Evolutionary conservation across 176 grass and related monocot genomes (phyloP), one percentile per base, ranked within the genome.

Genomic region (Aechmea fasciata): DNA sequence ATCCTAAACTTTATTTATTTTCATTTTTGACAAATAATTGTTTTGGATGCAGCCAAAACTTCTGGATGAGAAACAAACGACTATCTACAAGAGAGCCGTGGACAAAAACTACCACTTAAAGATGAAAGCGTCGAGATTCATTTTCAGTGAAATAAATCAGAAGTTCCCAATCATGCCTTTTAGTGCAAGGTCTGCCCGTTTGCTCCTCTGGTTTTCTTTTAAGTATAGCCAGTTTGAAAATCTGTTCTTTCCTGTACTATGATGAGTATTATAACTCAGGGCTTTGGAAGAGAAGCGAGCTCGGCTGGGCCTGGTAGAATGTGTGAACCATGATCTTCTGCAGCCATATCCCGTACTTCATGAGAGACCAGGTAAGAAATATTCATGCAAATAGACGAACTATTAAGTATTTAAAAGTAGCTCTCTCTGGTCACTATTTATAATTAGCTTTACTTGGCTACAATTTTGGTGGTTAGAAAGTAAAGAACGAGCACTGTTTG

Each of bases 141-240:
- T 99, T 84, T 99, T 99, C 69, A 99, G 95, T 75, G 95, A 99
- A 77, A 94, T 99, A 66, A 99, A 78, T 57, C 95, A 99, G 70
- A 99, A 99, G 70, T 99, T 94, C 78, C 90, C 95, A 5, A 89
- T 99, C 78, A 99, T 99, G 95, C 95, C 95, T 50, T 99, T 99
- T 69, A 82, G 80, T 75, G 95, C 95, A 9, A 94, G 95, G 95
- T 99, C 69, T 68, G 57, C 47, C 54, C 22, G 49, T 52, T 64
- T 26, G 5, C 14, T 51, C 69, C 18, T n/a, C 22, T 3, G 23
- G 6, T 61, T 65, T 64, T 70, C 11, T 20, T 52, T 23, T 49
- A 3, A 0, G 14, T 68, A 54, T 48, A 57, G 26, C 49, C 3
- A 17, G 41, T 28, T 49, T 57, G 3, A 53, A 19, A 76, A 52